A percentile compares a stretch with the other conserved stretches of the same genome.
Conservation (phyloP, 345 rosid species). For the Brassica nigra region DNA sequence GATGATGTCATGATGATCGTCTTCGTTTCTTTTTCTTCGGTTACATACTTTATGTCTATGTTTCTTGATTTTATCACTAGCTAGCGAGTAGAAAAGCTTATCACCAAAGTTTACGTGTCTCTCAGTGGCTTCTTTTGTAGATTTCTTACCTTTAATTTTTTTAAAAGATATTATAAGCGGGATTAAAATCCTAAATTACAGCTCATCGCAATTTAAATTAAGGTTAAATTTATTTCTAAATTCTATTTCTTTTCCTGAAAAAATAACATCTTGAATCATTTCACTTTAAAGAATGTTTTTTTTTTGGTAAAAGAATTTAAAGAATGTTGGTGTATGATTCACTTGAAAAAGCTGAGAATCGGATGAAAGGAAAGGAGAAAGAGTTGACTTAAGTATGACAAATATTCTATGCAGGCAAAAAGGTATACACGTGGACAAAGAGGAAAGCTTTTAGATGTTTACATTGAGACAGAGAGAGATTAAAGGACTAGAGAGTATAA, state of each 20-base stretch:
- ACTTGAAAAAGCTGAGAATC: background rate
- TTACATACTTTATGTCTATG: background rate
- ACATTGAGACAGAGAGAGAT: background rate
- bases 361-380: background rate
- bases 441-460: background rate
- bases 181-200: background rate
- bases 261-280: background rate
- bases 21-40: background rate
- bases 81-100: background rate
- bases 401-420: background rate
- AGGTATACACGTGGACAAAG: background rate
- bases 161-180: background rate
- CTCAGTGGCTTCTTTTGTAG: background rate
- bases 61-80: background rate
- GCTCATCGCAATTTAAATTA: background rate
- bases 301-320: background rate
- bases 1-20: background rate
- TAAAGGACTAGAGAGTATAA: background rate
- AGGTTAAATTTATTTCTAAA: background rate
- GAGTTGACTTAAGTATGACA: background rate
- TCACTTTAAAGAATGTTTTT: background rate
- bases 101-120: background rate
- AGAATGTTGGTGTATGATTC: background rate
- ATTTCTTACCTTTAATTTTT: background rate
- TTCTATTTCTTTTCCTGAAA: background rate